These are phyloP conservation scores for Wallacemonas sp. DNA, from an alignment of 208 protist genomes.

Conservation along the genomic window DNA sequence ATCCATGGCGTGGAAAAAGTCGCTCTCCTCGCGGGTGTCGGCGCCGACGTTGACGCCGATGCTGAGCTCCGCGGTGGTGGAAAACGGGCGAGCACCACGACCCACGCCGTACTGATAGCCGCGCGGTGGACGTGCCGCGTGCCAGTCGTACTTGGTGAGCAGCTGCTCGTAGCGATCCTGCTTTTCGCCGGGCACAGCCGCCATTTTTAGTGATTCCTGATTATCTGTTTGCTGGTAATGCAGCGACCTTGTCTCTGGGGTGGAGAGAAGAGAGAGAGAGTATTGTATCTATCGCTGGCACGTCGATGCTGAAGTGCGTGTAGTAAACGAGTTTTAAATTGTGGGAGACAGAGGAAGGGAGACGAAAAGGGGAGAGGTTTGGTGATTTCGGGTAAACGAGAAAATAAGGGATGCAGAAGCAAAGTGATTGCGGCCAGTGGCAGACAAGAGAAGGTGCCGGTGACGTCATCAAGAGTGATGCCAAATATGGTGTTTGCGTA, in stretches of 20 bases:
- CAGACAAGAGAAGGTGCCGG: no score
- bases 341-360: background rate
- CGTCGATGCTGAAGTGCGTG: no score
- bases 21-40: conserved; percentile 46
- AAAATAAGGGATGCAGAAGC: no score
- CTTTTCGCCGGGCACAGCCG: conserved; percentile 18
- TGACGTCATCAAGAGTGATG: no score
- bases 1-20: conserved; percentile 54
- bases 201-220: background rate
- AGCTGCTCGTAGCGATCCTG: conserved; percentile 79
- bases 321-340: no score
- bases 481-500: no score
- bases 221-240: no score
- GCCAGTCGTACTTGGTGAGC: conserved; percentile 77
- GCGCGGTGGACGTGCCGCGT: conserved; percentile 56
- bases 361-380: background rate
- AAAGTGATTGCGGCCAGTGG: no score
- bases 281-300: no score
- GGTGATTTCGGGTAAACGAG: no score
- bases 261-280: no score
- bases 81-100: conserved; percentile 74
- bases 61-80: conserved; percentile 78
- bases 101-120: conserved; percentile 81
- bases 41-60: conserved; percentile 23
- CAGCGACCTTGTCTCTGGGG: no score